These are phyloP conservation scores for Eucalyptus grandis DNA, from an alignment of 345 rosid species.

Conservation along the genomic window DNA sequence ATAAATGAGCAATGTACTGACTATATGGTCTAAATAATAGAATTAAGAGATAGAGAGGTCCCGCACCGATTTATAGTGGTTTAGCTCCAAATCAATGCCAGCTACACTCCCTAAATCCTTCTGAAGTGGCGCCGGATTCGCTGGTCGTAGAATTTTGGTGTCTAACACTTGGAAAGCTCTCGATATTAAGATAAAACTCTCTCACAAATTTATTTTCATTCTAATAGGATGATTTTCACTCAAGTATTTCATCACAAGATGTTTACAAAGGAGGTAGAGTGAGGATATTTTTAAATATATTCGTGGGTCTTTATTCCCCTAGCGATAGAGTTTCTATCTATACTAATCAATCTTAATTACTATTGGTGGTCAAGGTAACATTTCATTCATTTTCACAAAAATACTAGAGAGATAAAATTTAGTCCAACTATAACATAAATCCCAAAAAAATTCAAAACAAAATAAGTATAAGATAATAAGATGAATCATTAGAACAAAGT, in stretches of 20 bases:
- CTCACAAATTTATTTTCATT: neutral
- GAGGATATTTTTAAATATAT: neutral
- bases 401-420: neutral
- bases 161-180: neutral
- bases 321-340: neutral
- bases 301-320: neutral
- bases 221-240: neutral
- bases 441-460: too few relatives aligned
- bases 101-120: neutral
- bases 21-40: too few relatives aligned
- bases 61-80: neutral
- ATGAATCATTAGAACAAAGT: neutral
- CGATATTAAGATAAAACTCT: neutral
- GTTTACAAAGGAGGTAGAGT: neutral
- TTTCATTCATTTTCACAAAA: neutral
- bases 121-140: neutral
- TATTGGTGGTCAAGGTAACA: neutral
- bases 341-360: neutral
- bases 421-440: too few relatives aligned
- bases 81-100: neutral
- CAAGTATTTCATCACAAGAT: neutral
- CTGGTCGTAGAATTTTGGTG: neutral
- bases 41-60: neutral
- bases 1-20: too few relatives aligned
- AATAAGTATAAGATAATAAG: neutral